Base-by-base conservation (phyloP, 148 eudicot genomes). In the Chenopodium album region DNA sequence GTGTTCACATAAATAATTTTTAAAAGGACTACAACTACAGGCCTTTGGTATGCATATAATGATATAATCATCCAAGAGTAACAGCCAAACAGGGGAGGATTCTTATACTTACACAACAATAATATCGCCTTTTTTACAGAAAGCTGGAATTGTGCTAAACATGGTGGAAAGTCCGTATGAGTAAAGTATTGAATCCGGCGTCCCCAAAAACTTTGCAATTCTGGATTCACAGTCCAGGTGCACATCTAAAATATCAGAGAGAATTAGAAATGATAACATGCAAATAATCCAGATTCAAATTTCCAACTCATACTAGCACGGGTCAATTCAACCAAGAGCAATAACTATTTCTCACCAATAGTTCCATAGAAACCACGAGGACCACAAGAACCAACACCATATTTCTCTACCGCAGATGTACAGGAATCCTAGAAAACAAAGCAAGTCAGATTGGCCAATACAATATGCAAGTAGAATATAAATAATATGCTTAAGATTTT, bases 331-430 rank as follows among this genome's bases (percentile, higher is more conserved):
- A 44, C 13, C 22, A 76, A 34, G 67, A 72, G 29, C 31, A 78
- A 69, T 80, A 32, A 37, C 2, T 28, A 81, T 60, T 65, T 52
- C 85, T 81, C 87, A 96, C 99, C 98, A 67, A 96, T 94, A 82
- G 99, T 94, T 83, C 98, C 97, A 90, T 96, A 96, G 83, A 96
- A 96, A 64, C 97, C 95, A 82, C 98, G 97, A 81, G 99, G 99
- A 87, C 99, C 99, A 86, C 98, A 96, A 74, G 98, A 96, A 76
- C 99, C 98, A 85, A 94, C 98, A 81, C 98, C 99, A 82, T 96
- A 96, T 87, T 94, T 96, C 87, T 94, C 98, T 81, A 94, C 76
- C 22, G 98, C 87, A 81, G 94, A 84, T 73, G 95, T 96, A 84
- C 98, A 94, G 9, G 99, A 90, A 62, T 91, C 92, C 99, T 96